Percentiles rank a stretch among this genome's conserved stretches.
phyloP scores from a whole-genome alignment of 2,329 filamentous ascomycete genomes.

The Aspergillus sp. region DNA sequence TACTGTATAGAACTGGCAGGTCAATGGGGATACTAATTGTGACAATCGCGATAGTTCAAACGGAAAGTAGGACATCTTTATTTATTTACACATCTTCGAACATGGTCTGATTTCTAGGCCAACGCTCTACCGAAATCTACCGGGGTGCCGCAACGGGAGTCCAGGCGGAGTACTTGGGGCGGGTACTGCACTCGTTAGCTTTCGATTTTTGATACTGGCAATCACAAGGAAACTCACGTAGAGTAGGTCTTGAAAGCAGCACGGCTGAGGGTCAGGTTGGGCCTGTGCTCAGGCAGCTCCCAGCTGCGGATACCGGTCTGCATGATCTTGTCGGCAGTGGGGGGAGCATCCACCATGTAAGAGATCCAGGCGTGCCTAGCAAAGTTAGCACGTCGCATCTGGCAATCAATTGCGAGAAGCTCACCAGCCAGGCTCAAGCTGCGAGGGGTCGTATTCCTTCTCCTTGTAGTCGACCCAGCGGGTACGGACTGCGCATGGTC shows the following conservation, averaged over 20 bases:
- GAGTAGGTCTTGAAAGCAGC: slow-evolving; percentile 90
- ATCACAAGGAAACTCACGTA: slow-evolving; percentile 67
- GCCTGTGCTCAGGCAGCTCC: slow-evolving; percentile 72
- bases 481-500: slow-evolving; percentile 70
- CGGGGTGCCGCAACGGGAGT: slow-evolving; percentile 39
- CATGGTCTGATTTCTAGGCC: slow-evolving; percentile 6
- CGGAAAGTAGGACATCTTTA: slow-evolving; percentile 30
- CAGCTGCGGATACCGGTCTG: slow-evolving; percentile 69
- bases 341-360: slow-evolving; percentile 86
- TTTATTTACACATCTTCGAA: slow-evolving; percentile 39
- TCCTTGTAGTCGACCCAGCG: slow-evolving; percentile 97
- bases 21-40: slow-evolving; percentile 8
- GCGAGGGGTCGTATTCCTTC: slow-evolving; percentile 63
- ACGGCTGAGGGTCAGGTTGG: slow-evolving; percentile 73
- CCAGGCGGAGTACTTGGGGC: slow-evolving; percentile 40
- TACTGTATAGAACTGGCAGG: slow-evolving; percentile 9
- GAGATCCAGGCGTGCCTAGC: slow-evolving; percentile 91
- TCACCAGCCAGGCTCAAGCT: slow-evolving; percentile 89
- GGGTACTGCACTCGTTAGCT: slow-evolving; percentile 25
- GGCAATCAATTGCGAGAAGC: slow-evolving; percentile 2
- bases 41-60: slow-evolving; percentile 23
- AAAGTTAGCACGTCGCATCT: not conserved
- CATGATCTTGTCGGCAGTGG: slow-evolving; percentile 72
- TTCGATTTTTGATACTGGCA: no score
- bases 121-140: slow-evolving; percentile 23